Conservation (phyloP, 176 grass and related monocot species). For the Bothriochloa decipiens region DNA sequence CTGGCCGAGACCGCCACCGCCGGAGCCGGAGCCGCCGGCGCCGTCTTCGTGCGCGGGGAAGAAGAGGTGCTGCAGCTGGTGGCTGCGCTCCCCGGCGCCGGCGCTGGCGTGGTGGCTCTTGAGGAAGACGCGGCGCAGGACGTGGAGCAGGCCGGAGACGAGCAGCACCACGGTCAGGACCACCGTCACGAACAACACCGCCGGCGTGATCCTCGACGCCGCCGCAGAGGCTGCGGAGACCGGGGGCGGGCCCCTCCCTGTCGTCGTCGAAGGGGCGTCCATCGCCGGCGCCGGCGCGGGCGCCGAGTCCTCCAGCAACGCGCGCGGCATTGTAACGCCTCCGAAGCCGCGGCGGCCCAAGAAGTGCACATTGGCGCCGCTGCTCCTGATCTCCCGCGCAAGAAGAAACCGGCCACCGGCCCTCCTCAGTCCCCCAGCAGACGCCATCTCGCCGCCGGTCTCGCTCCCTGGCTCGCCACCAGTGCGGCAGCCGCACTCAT, state of each 20-base stretch:
- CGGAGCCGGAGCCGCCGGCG: neutral
- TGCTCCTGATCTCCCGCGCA: neutral
- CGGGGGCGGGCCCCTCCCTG: neutral
- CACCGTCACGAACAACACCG: constrained; percentile 84
- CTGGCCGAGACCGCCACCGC: constrained; percentile 60
- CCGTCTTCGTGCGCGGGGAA: constrained; percentile 58
- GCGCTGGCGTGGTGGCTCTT: constrained; percentile 59
- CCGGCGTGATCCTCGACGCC: constrained; percentile 63
- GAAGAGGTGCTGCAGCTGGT: constrained; percentile 83
- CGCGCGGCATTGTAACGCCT: neutral
- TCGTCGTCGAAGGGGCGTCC: neutral
- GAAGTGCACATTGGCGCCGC: neutral
- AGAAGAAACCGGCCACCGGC: constrained; percentile 7
- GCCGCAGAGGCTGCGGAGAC: neutral
- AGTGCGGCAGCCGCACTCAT: constrained; percentile 40
- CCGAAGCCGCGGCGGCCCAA: neutral
- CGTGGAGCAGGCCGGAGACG: constrained; percentile 68
- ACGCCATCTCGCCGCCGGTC: neutral
- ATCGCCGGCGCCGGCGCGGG: constrained; percentile 9
- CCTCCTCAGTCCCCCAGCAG: constrained; percentile 18
- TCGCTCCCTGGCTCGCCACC: neutral
- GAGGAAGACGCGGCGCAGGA: constrained; percentile 74
- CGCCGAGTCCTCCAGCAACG: neutral
- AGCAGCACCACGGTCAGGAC: constrained; percentile 86
- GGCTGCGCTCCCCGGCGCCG: constrained; percentile 51